Percentiles rank a stretch among this genome's conserved stretches.
Evolutionary conservation across 257 asterid species (phyloP).

Genomic region (Phtheirospermum japonicum): DNA sequence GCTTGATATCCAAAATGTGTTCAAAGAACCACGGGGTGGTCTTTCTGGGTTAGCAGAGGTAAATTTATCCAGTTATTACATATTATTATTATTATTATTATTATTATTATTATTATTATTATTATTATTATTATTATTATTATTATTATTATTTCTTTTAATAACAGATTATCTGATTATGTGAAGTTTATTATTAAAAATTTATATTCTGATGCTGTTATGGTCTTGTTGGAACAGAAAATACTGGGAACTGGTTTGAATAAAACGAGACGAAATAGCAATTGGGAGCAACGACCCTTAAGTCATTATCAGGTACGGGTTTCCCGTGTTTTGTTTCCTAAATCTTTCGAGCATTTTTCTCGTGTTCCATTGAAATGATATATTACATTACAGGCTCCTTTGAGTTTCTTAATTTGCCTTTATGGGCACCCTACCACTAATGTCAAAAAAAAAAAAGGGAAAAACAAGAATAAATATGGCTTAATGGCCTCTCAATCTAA

Average conservation of each 20-base stretch:
- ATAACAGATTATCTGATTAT: too few relatives aligned
- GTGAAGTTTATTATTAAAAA: constrained; percentile 8
- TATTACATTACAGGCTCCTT: background rate
- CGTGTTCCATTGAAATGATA: too few relatives aligned
- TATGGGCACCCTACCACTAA: background rate
- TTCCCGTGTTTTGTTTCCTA: constrained; percentile 7
- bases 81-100: constrained; percentile 12
- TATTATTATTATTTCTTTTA: constrained; percentile 16
- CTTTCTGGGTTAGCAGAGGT: constrained; percentile 94
- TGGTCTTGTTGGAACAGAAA: constrained; percentile 53
- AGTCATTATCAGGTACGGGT: constrained; percentile 64
- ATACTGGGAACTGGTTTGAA: constrained; percentile 76
- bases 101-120: constrained; percentile 16
- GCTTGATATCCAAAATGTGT: constrained; percentile 87
- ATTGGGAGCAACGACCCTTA: constrained; percentile 95
- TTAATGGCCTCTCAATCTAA: constrained; percentile 1
- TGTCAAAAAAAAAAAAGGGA: too few relatives aligned
- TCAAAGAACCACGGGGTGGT: constrained; percentile 80
- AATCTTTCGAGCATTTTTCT: background rate
- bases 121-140: constrained; percentile 10
- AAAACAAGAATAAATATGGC: background rate
- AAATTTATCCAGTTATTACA: constrained; percentile 8
- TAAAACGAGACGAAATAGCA: constrained; percentile 92
- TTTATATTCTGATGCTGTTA: constrained; percentile 4
- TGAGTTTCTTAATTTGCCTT: constrained; percentile 4